Evolutionary conservation across 2,329 filamentous ascomycete genomes (phyloP), one percentile per base, ranked within the genome.

Genomic region (Oidium heveae): DNA sequence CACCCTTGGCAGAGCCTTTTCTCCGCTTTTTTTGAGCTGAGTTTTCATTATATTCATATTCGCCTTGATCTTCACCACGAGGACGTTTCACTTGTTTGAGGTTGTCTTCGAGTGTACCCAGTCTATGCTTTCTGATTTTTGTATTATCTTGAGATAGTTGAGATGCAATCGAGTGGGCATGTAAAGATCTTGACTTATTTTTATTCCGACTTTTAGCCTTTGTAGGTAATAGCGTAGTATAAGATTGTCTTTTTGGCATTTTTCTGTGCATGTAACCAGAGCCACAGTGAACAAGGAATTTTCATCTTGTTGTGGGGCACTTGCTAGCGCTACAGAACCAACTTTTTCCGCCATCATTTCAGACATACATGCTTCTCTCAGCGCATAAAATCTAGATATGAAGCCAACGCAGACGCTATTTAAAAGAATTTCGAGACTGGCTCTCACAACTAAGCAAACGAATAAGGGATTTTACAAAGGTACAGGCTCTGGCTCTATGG

Each of bases 401-500:
- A 75, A 77, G 66, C 76, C 84, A 55, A 84, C 84, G 16, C 72
- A 76, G 63, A 67, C 71, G 59, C 79, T 94, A 63, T 74, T 75
- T 62, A 72, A 79, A 66, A 75, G 77, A 56, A 76, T 86, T 63
- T 77, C 80, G 68, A 86, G 89, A 65, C 72, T 88, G 56, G 74
- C 76, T 54, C 77, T 98, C 64, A 95, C 86, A 13, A 94, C 89
- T 61, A 98, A 98, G 71, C 82, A 91, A 69, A 82, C 89, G 66
- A 84, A 83, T 67, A 86, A 86, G 66, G 89, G 88, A 61, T 98
- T 82, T 77, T 98, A 98, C 79, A 96, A 96, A 74, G 91, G 91
- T 66, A 95, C 84, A 63, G 76, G 88, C 50, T 82, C 86, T 0
- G 91, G 91, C 1, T 79, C 84, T 44, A 87, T 93, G 79, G 91